Evolutionary conservation across 768 basidiomycete genomes (phyloP).

Genomic region (Suillus discolor): DNA sequence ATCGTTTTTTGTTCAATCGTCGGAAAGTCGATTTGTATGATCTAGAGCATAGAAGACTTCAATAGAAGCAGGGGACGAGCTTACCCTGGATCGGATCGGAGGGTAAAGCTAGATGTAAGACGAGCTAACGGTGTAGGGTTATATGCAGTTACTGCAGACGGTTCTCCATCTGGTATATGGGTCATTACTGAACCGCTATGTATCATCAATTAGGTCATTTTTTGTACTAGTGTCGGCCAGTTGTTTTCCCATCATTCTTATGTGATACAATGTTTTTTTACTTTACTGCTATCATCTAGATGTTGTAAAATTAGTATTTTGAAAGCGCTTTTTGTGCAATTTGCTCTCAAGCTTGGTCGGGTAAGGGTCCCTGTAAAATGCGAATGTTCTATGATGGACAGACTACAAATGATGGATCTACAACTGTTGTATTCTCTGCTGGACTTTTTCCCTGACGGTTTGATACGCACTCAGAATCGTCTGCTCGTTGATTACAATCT

Average conservation of each 20-base stretch:
- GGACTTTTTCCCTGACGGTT: constrained; percentile 84
- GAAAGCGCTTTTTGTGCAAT: not conserved
- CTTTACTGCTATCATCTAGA: not conserved
- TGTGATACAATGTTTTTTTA: not conserved
- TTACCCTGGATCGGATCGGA: not conserved
- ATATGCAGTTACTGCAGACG: not conserved
- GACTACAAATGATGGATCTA: constrained; percentile 37
- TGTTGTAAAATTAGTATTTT: not conserved
- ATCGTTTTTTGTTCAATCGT: not conserved
- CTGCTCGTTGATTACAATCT: constrained; percentile 99
- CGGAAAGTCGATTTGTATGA: not conserved
- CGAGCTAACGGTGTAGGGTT: not conserved
- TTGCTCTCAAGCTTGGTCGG: not conserved
- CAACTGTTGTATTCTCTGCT: constrained; percentile 79
- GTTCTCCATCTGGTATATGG: constrained; percentile 1
- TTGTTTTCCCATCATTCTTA: not conserved
- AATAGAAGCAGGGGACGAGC: not conserved
- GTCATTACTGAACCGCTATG: not conserved
- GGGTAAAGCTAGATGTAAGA: not conserved
- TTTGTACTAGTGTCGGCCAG: not conserved
- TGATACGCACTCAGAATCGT: constrained; percentile 92
- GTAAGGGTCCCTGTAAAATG: not conserved
- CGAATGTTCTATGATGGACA: constrained; percentile 9
- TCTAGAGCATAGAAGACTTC: not conserved
- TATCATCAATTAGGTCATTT: not conserved